phyloP scores from a whole-genome alignment of 768 basidiomycete species.

The Tricholoma sp. region DNA sequence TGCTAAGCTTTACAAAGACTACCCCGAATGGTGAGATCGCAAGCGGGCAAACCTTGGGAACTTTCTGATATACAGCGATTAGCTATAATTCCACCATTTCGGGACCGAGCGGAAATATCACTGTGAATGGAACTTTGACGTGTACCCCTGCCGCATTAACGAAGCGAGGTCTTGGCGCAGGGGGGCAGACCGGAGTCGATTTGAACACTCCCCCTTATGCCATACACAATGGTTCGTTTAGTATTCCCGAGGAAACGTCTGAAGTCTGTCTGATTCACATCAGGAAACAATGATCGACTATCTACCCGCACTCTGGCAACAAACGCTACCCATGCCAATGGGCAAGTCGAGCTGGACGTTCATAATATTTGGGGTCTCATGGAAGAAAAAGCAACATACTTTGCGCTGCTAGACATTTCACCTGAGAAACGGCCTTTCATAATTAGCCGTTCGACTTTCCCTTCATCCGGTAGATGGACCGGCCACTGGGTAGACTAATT shows the following conservation, averaged over 20 bases:
- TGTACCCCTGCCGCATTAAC: constrained; percentile 28
- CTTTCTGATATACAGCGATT: not conserved
- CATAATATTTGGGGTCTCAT: constrained; percentile 72
- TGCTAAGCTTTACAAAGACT: constrained; percentile 27
- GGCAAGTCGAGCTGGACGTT: constrained; percentile 57
- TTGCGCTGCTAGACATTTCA: constrained; percentile 47
- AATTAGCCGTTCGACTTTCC: constrained; percentile 66
- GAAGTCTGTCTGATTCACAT: not conserved
- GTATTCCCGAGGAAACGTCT: not conserved
- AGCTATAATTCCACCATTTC: constrained; percentile 61
- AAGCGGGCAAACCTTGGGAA: not conserved
- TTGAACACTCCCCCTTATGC: constrained; percentile 60
- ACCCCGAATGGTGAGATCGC: constrained; percentile 60
- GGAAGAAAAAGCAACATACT: constrained; percentile 63
- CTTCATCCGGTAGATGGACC: constrained; percentile 63
- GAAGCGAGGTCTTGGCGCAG: constrained; percentile 48
- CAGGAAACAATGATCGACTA: constrained; percentile 45
- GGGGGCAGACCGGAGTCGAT: constrained; percentile 39
- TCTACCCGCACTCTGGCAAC: constrained; percentile 55
- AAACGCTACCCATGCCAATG: constrained; percentile 65
- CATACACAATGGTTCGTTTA: constrained; percentile 60
- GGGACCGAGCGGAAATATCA: constrained; percentile 72
- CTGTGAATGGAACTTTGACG: constrained; percentile 60
- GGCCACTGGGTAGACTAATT: constrained; percentile 62
- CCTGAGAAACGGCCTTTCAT: constrained; percentile 65